These are phyloP conservation scores for Phlyctochytrium bullatum DNA, from an alignment of 192 early-diverging fungal species.

Conservation along the genomic window DNA sequence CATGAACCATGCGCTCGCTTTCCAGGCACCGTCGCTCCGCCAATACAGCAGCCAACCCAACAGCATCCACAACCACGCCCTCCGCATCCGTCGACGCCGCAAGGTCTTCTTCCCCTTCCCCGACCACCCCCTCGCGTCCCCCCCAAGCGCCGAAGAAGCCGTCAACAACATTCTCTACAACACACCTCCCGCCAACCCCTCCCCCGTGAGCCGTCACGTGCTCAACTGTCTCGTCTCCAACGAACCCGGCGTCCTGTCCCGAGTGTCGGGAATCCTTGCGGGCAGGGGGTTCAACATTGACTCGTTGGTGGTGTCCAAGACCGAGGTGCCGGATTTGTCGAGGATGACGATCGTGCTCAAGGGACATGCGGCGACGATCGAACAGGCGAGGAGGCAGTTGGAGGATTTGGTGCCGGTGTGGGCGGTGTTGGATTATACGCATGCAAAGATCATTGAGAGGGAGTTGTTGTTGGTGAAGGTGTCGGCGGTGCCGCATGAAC, in stretches of 20 bases:
- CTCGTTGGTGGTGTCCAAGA: constrained; percentile 92
- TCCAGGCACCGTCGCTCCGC: too few species aligned
- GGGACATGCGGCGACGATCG: constrained; percentile 77
- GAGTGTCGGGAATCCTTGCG: constrained; percentile 72
- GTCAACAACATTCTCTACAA: constrained; percentile 97
- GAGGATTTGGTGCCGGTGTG: constrained; percentile 97
- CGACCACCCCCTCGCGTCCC: constrained; percentile 32
- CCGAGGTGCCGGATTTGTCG: constrained; percentile 87
- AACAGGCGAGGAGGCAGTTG: constrained; percentile 91
- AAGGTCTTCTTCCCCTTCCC: constrained; percentile 1
- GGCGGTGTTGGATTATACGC: constrained; percentile 96
- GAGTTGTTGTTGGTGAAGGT: constrained; percentile 94
- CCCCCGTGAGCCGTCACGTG: constrained; percentile 75
- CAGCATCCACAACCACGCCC: background rate
- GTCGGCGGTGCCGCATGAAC: constrained; percentile 44
- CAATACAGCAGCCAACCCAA: background rate
- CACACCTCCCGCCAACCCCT: constrained; percentile 60
- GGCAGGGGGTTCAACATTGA: constrained; percentile 97
- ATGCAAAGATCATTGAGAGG: constrained; percentile 82
- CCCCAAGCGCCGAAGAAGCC: constrained; percentile 86
- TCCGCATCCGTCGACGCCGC: background rate
- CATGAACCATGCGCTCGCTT: too few species aligned
- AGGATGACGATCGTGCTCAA: constrained; percentile 96
- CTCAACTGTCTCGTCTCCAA: constrained; percentile 89
- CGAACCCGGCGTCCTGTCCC: constrained; percentile 53